These are phyloP conservation scores for Trametes cinnabarina DNA, from an alignment of 768 basidiomycete species.

Conservation along the genomic window DNA sequence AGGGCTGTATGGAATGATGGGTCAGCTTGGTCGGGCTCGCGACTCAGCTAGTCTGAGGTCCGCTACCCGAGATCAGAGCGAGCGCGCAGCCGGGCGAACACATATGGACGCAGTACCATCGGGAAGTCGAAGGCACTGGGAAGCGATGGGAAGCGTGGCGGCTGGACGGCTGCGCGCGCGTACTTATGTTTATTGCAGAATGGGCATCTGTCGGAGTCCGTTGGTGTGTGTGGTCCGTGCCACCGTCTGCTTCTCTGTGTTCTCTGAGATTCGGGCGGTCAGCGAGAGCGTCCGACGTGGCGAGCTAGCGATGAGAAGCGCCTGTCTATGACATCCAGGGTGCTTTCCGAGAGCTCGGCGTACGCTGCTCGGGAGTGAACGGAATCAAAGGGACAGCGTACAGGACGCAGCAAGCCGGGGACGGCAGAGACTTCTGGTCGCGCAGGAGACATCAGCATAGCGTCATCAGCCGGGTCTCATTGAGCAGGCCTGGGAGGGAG, in stretches of 20 bases:
- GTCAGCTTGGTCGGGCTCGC: too few relatives aligned
- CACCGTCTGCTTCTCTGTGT: not conserved
- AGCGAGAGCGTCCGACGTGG: not conserved
- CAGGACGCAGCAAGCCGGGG: not conserved
- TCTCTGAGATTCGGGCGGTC: not conserved
- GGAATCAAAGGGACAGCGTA: too few relatives aligned
- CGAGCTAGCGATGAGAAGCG: not conserved
- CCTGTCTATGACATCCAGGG: not conserved
- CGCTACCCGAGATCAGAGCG: not conserved
- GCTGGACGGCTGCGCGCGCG: too few relatives aligned
- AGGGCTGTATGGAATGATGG: not conserved
- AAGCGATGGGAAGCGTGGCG: too few relatives aligned
- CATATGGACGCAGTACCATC: not conserved
- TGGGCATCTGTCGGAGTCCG: too few relatives aligned
- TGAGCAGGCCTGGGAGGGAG: not conserved
- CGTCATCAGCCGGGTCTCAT: not conserved
- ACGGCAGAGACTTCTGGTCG: not conserved
- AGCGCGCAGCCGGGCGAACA: not conserved
- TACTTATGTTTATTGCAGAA: too few relatives aligned
- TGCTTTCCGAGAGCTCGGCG: not conserved
- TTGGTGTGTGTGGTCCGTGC: not conserved
- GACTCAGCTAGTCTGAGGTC: too few relatives aligned
- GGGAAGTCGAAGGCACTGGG: not conserved
- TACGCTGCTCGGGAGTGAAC: too few relatives aligned
- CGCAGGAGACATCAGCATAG: conserved; percentile 7